Conservation (phyloP, 106 monocot genomes). For the Acorus gramineus region DNA sequence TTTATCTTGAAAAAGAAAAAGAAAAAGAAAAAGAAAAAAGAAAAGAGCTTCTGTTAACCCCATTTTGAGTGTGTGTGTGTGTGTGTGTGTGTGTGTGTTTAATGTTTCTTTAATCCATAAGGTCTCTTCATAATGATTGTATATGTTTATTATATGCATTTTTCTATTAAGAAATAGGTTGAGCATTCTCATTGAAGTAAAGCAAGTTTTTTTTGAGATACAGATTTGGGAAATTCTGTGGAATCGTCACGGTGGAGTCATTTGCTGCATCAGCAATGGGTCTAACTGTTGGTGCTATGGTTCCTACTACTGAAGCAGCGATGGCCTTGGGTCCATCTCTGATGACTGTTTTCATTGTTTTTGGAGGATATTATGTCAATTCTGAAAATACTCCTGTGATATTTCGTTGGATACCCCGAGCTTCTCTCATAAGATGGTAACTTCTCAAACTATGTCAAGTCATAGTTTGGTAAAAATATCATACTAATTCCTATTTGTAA, state of each 20-base stretch:
- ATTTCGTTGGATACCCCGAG: constrained; percentile 90
- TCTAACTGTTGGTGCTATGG: constrained; percentile 94
- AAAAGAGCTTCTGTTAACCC: no score
- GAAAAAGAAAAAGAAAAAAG: no score
- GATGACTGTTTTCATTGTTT: constrained; percentile 97
- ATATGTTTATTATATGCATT: no score
- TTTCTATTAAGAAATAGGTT: not conserved
- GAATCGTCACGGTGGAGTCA: constrained; percentile 77
- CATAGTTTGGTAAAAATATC: no score
- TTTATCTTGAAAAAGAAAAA: no score
- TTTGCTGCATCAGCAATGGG: constrained; percentile 99
- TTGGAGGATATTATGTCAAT: constrained; percentile 98
- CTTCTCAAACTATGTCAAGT: not conserved
- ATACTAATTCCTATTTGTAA: no score
- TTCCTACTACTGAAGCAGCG: constrained; percentile 91
- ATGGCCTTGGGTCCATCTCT: constrained; percentile 98
- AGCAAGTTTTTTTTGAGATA: not conserved
- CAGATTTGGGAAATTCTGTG: constrained; percentile 90
- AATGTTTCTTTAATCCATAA: no score
- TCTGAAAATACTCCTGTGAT: constrained; percentile 81
- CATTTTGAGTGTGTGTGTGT: no score
- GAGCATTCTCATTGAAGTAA: not conserved
- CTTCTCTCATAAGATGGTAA: constrained; percentile 97
- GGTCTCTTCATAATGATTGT: no score
- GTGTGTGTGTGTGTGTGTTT: no score